phyloP scores from a whole-genome alignment of 331 rosid species.

The Acacia pycnantha region DNA sequence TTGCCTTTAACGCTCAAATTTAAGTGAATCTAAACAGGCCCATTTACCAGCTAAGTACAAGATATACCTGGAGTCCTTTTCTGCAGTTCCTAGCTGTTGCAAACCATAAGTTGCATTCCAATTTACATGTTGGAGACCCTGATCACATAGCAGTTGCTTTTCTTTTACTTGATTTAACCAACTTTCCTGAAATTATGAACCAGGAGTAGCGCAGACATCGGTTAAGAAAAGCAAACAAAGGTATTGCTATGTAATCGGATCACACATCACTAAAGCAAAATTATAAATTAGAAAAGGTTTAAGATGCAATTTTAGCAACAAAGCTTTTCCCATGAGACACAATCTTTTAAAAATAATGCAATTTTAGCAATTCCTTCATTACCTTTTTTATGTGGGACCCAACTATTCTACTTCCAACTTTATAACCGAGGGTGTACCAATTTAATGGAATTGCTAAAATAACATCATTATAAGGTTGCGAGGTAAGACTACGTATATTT shows the following conservation, averaged over 20 bases:
- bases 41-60: conserved; percentile 15
- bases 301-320: too few species aligned
- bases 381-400: too few species aligned
- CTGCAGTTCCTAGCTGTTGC: conserved; percentile 56
- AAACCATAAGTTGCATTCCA: conserved; percentile 41
- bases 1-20: too few species aligned
- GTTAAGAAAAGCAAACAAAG: conserved; percentile 12
- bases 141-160: conserved; percentile 77
- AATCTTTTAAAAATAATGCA: too few species aligned
- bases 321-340: too few species aligned
- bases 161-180: conserved; percentile 92
- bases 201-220: conserved; percentile 23
- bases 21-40: too few species aligned
- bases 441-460: too few species aligned
- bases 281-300: neutral
- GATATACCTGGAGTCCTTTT: conserved; percentile 57
- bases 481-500: accelerated
- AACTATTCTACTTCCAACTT: too few species aligned
- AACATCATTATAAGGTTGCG: too few species aligned
- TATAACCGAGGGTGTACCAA: too few species aligned
- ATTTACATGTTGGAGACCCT: conserved; percentile 65
- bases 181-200: conserved; percentile 66
- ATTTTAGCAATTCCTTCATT: too few species aligned
- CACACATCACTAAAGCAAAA: conserved; percentile 1
- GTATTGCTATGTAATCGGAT: neutral